Base-by-base conservation (phyloP, 75 land plant genomes). In the Azolla pinnata region DNA sequence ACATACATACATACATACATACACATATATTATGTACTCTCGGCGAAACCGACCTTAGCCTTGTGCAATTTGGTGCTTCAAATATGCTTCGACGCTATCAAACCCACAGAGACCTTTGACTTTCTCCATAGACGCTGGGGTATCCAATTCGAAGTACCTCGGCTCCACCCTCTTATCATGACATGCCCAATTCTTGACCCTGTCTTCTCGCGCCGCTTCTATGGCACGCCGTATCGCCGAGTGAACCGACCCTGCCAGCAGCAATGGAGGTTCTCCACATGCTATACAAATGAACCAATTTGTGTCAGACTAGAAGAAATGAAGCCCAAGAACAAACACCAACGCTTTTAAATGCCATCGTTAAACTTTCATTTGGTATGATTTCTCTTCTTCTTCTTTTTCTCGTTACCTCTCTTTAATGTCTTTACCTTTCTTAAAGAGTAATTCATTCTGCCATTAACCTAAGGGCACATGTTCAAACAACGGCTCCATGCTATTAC, bases 181-280 rank as follows among this genome's bases (percentile, higher is more conserved):
- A 5, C 49, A 25, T 19, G 40, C 35, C 46, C 54, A 64, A 1
- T 44, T 0, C 16, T 29, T 60, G 21, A 0, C 21, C 3, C 62
- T 40, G 45, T 81, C 75, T 51, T 60, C 34, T 30, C 84, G 58
- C 3, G 90, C 90, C 16, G 72, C 83, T 67, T 31, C 60, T 7
- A 89, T 76, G 25, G 97, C 92, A 18, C 68, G 73, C 47, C 81
- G 71, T 33, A 71, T 71, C 17, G 97, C 92, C 57, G 81, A 76
- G 56, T 87, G 87, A 29, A 87, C 72, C n/a, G 92, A 77, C 23
- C 52, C 70, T 21, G 97, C 83, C 18, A 87, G 65, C 9, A 87
- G 76, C 47, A 90, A 56, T 7, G 97, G 92, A 31, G 97, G 97
- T 54, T 89, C 96, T 5, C 96, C 90, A 56, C 84, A 80, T 44